Evolutionary conservation across 495 filamentous ascomycete genomes (phyloP), one percentile per base, ranked within the genome.

Genomic region (Annulohypoxylon bovei): DNA sequence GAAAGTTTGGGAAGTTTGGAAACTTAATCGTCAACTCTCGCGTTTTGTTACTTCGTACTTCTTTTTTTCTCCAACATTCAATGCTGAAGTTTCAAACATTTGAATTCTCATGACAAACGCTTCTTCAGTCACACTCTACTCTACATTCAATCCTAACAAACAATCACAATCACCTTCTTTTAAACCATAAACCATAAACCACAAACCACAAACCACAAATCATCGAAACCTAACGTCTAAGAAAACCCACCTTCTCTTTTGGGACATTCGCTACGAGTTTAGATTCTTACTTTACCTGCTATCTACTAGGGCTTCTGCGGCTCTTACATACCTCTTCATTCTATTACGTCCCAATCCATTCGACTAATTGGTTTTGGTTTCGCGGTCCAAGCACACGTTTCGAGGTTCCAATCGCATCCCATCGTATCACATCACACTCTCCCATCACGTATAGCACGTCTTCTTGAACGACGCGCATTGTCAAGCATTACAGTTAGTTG

Each of bases 361-460:
- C 28, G 47, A 6, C 16, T 37, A 28, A 40, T 67, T 59, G 27
- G 50, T n/a, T 54, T 56, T 67, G 53, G 52, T 54, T 68, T 68
- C 53, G 49, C 60, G 49, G 70, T 72, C 70, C 64, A 65, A 72
- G 70, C 70, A 72, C 70, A 68, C 32, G 70, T 72, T 72, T 68
- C 58, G 65, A 67, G 64, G 32, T 63, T 53, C 63, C 42, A 64
- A 54, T 68, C 60, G 52, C 59, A 68, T 68, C 54, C 46, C 35
- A 65, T 57, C 33, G 23, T 39, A 65, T 65, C 62, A 35, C 62
- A 58, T 57, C 62, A 44, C 47, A 64, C 6, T 44, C 55, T 3
- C n/a, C 27, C 54, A 4, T 44, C n/a, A 46, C 47, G 30, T 16
- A 22, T 11, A 18, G 32, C 20, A 18, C 46, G 8, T 4, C 7